phyloP scores from a whole-genome alignment of 2,329 filamentous ascomycete species.

The Clarireedia monteithiana region DNA sequence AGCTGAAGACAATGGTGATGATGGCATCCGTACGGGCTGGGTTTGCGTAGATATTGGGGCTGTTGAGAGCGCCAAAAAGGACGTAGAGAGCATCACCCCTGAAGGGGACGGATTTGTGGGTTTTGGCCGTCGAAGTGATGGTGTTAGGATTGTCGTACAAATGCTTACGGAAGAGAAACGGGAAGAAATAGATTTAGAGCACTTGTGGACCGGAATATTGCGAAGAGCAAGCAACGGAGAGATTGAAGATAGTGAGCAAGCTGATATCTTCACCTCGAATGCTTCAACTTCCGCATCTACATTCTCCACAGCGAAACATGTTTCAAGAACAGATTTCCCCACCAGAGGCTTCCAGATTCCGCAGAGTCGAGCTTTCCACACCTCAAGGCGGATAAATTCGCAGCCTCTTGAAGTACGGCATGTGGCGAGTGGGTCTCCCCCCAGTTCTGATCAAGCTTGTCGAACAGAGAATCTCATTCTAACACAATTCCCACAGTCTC shows the following conservation, averaged over 20 bases:
- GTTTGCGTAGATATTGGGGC: constrained; percentile 85
- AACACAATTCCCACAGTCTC: background rate
- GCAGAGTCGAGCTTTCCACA: constrained; percentile 13
- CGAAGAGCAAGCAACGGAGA: constrained; percentile 13
- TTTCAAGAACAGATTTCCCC: background rate
- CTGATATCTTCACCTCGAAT: background rate
- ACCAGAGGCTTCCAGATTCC: constrained; percentile 4
- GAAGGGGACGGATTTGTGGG: constrained; percentile 58
- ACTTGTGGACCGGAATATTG: constrained; percentile 42
- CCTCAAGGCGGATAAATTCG: constrained; percentile 2
- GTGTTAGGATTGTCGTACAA: constrained; percentile 60
- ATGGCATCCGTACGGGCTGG: constrained; percentile 90
- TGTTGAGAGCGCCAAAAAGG: constrained; percentile 46
- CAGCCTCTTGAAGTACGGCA: background rate
- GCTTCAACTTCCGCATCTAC: background rate
- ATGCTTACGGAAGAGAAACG: constrained; percentile 66
- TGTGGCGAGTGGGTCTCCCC: background rate
- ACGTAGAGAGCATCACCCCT: constrained; percentile 33
- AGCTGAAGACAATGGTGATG: constrained; percentile 57
- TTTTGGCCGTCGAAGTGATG: constrained; percentile 56
- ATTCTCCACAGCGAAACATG: background rate
- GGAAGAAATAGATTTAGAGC: constrained; percentile 58
- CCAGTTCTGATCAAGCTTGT: background rate
- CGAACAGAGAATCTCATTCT: too few species aligned
- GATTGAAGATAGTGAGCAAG: constrained; percentile 1